Evolutionary conservation across 148 eudicot species (phyloP).

Genomic region (Simmondsia chinensis): DNA sequence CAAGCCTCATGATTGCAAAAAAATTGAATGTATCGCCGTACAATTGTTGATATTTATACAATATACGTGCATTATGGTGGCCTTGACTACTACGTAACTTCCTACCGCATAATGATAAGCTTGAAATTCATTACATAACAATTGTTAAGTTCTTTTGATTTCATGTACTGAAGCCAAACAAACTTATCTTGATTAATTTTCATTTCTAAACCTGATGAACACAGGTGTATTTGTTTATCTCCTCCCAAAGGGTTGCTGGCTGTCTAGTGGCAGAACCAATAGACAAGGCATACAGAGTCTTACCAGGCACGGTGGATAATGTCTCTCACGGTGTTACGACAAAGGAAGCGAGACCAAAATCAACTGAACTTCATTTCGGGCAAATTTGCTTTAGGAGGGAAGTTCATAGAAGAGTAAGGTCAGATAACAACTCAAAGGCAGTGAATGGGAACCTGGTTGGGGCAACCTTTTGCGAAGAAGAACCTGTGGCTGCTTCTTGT

Average conservation of each 20-base stretch:
- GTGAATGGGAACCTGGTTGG: conserved; percentile 26
- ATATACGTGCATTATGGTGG: too few species aligned
- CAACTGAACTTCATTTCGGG: conserved; percentile 64
- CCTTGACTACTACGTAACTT: too few species aligned
- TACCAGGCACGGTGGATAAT: conserved; percentile 23
- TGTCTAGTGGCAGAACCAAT: conserved; percentile 68
- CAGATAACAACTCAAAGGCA: conserved; percentile 10
- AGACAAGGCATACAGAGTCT: conserved; percentile 44
- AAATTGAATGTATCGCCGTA: too few species aligned
- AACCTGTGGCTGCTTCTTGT: conserved; percentile 54
- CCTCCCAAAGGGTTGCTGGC: conserved; percentile 55
- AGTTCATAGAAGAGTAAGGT: conserved; percentile 21
- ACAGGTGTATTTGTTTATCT: conserved; percentile 69
- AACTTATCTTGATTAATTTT: neutral
- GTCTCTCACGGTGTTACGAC: neutral
- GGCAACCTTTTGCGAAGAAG: conserved; percentile 53
- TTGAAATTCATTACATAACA: too few species aligned
- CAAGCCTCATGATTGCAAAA: too few species aligned
- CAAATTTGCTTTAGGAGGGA: conserved; percentile 63
- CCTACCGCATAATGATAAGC: too few species aligned
- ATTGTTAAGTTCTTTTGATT: neutral
- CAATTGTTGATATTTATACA: too few species aligned
- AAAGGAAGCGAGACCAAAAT: conserved; percentile 28
- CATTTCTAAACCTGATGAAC: neutral
- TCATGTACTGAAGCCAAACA: neutral